Percentiles rank a stretch among this genome's conserved stretches.
phyloP scores from a whole-genome alignment of 2,329 filamentous ascomycete genomes.

The Phyllosticta citribraziliensis region DNA sequence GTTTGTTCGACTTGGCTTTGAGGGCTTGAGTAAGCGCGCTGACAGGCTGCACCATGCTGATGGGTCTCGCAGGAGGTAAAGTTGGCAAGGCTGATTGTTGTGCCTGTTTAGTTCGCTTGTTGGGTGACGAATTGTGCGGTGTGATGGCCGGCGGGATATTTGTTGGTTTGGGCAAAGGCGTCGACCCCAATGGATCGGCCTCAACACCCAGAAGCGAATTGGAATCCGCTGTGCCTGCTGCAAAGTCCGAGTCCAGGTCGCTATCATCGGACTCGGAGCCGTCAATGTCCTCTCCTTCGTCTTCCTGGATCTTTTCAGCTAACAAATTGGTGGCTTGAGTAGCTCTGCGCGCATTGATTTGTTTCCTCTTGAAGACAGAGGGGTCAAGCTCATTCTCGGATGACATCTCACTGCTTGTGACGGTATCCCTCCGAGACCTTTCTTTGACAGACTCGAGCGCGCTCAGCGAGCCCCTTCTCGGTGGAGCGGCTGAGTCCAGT shows the following conservation, averaged over 20 bases:
- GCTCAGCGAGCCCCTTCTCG: constrained; percentile 60
- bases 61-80: constrained; percentile 61
- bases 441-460: constrained; percentile 61
- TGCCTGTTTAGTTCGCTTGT: constrained; percentile 46
- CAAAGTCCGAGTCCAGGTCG: constrained; percentile 29
- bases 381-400: constrained; percentile 72
- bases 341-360: constrained; percentile 51
- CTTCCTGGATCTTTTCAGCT: constrained; percentile 37
- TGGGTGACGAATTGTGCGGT: constrained; percentile 46
- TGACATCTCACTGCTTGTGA: constrained; percentile 73
- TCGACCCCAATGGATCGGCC: constrained; percentile 48
- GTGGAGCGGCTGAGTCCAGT: constrained; percentile 29
- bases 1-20: constrained; percentile 61
- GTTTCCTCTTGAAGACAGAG: constrained; percentile 53
- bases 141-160: constrained; percentile 34
- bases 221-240: constrained; percentile 44
- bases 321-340: constrained; percentile 45
- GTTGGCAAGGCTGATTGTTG: constrained; percentile 46
- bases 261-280: constrained; percentile 32
- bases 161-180: constrained; percentile 35
- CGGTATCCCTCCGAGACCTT: constrained; percentile 61
- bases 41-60: constrained; percentile 59
- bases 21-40: constrained; percentile 64
- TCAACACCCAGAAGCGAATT: constrained; percentile 60
- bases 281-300: constrained; percentile 30